Evolutionary conservation across 495 filamentous ascomycete genomes (phyloP).

Genomic region (Cudoniella acicularis): DNA sequence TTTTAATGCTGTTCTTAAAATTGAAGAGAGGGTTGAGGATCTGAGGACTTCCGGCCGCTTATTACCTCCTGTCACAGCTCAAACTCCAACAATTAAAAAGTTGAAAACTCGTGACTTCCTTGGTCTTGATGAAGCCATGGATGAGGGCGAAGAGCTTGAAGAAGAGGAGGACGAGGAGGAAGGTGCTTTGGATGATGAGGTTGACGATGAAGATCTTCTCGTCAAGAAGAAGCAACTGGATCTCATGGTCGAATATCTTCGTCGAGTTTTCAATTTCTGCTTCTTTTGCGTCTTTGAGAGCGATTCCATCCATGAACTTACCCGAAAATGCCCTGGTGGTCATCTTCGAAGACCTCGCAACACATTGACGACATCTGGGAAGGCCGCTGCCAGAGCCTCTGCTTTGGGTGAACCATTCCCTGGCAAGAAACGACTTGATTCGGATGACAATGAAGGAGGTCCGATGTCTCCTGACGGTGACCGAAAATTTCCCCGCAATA

Average conservation of each 20-base stretch:
- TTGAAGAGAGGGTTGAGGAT: constrained; percentile 83
- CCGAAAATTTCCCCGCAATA: constrained; percentile 61
- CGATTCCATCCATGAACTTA: constrained; percentile 93
- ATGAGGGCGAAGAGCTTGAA: constrained; percentile 65
- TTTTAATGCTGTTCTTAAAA: constrained; percentile 67
- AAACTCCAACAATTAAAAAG: constrained; percentile 50
- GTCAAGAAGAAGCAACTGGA: constrained; percentile 96
- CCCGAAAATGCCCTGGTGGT: constrained; percentile 91
- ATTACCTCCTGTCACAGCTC: constrained; percentile 59
- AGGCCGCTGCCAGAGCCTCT: constrained; percentile 79
- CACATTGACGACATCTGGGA: constrained; percentile 75
- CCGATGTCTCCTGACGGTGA: constrained; percentile 57
- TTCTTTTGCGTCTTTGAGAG: constrained; percentile 99
- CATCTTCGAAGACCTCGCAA: constrained; percentile 88
- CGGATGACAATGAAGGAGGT: constrained; percentile 59
- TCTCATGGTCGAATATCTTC: constrained; percentile 91
- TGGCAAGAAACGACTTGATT: constrained; percentile 65
- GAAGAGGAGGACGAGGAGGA: constrained; percentile 67
- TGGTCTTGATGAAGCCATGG: constrained; percentile 64
- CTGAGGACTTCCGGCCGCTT: constrained; percentile 69
- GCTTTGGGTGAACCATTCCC: constrained; percentile 78
- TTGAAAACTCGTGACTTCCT: constrained; percentile 52
- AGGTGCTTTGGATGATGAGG: constrained; percentile 69
- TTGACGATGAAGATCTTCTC: constrained; percentile 84
- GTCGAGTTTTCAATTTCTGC: constrained; percentile 96